Percentiles rank a stretch among this genome's conserved stretches.
These are phyloP conservation scores for Phlyctochytrium arcticum DNA, from an alignment of 192 early-diverging fungal genomes.

Conservation along the genomic window DNA sequence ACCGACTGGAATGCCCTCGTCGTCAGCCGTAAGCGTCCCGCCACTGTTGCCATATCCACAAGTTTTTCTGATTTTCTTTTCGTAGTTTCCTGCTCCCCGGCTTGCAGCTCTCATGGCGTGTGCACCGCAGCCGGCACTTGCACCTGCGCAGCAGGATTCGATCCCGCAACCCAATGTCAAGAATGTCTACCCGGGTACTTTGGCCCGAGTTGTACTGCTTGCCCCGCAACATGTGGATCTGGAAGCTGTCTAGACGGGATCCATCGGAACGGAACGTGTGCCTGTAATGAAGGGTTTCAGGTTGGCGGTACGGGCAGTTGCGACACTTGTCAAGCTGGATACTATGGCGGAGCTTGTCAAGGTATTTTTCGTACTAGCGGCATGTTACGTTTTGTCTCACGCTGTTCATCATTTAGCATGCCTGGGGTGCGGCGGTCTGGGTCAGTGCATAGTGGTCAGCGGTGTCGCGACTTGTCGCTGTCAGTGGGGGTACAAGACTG, in stretches of 20 bases:
- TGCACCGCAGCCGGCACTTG: slow-evolving; percentile 1
- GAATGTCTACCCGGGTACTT: slow-evolving; percentile 4
- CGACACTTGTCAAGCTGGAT: neutral
- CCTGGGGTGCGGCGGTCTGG: slow-evolving; percentile 1
- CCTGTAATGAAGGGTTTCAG: neutral
- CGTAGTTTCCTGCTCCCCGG: slow-evolving; percentile 7
- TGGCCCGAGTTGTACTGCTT: slow-evolving; percentile 3
- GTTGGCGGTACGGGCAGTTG: neutral
- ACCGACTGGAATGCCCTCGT: slow-evolving; percentile 13
- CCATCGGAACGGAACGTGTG: slow-evolving; percentile 17
- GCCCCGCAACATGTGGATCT: neutral
- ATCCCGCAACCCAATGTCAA: neutral
- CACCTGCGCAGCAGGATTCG: neutral
- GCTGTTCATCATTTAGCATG: slow-evolving; percentile 2
- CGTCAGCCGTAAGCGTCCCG: slow-evolving; percentile 2
- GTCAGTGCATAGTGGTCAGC: slow-evolving; percentile 3
- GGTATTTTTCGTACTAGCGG: neutral
- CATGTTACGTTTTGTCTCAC: neutral
- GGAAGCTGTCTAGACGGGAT: slow-evolving; percentile 9
- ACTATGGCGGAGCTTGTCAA: slow-evolving; percentile 2
- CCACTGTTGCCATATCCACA: neutral
- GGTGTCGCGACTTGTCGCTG: neutral
- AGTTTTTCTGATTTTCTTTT: neutral
- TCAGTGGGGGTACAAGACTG: slow-evolving; percentile 8
- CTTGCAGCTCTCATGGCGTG: neutral